Conservation (phyloP, 129 eudicot species). For the Lonicera japonica region DNA sequence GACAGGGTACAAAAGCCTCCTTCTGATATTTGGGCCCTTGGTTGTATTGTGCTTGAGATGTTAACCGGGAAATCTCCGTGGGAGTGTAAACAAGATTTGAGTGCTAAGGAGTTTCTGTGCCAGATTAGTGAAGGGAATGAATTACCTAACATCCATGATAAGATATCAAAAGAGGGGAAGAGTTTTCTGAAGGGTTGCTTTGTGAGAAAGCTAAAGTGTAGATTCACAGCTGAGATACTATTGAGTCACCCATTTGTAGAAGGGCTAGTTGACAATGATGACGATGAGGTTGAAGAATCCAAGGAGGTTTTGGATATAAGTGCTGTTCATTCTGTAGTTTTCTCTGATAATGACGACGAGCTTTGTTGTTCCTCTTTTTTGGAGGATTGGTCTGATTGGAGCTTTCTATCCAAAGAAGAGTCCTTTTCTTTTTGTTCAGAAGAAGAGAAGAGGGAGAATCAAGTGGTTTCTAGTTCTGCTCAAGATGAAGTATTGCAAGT, state of each 20-base stretch:
- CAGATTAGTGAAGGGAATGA: conserved; percentile 39
- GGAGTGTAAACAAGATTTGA: conserved; percentile 23
- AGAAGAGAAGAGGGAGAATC: conserved; percentile 10
- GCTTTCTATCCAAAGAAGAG: conserved; percentile 5
- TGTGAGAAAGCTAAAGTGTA: conserved; percentile 40
- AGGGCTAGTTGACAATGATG: conserved; percentile 29
- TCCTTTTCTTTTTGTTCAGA: conserved; percentile 27
- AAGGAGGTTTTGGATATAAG: conserved; percentile 35
- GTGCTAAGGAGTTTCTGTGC: conserved; percentile 26
- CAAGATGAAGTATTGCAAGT: conserved; percentile 3
- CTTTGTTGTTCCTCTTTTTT: conserved; percentile 15
- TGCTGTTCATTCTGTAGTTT: conserved; percentile 16
- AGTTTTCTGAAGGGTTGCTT: conserved; percentile 71
- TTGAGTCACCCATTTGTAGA: conserved; percentile 50
- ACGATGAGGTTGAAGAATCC: conserved; percentile 17
- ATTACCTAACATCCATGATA: conserved; percentile 25
- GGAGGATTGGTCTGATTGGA: conserved; percentile 14
- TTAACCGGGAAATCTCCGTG: conserved; percentile 59
- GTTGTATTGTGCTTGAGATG: conserved; percentile 69
- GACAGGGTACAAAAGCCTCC: conserved; percentile 46
- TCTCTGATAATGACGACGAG: conserved; percentile 33
- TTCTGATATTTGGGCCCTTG: conserved; percentile 71
- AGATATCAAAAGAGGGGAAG: conserved; percentile 41
- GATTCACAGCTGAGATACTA: conserved; percentile 59
- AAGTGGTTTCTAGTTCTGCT: conserved; percentile 1